Base-by-base conservation (phyloP, 306 rosid genomes). In the Gastrolobium bilobum region DNA sequence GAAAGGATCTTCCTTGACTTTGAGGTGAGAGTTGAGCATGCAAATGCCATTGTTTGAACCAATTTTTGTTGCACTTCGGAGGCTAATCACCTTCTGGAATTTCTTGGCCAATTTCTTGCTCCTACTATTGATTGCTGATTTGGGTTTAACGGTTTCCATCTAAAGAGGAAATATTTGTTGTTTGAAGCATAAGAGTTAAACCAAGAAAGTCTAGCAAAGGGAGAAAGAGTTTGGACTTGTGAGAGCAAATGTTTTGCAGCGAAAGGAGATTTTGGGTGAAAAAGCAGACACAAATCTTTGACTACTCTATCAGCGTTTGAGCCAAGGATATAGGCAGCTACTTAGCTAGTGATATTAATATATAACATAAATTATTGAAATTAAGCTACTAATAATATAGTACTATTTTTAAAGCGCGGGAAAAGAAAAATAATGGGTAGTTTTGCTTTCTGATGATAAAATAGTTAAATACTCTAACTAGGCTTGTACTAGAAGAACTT, bases 1-100 rank as follows among this genome's bases (percentile, higher is more conserved):
- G 85, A 78, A 82, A 3, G 75, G 57, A 73, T 80, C 87, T 15
- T 91, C 89, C 57, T 88, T 95, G 35, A 71, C 85, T 53, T 86
- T 88, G 68, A 80, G 34, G 3, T 89, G 62, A 0, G 96, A 82
- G 2, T 83, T 84, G 37, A 93, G 92, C 77, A 89, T 61, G 88
- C 98, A 95, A 63, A 93, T 88, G 31, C 94, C 99, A 81, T 95
- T 93, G 83, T 81, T 86, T 38, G 97, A 90, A 1, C 97, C 83
- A 11, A 89, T 88, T 77, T 75, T 84, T 1, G 94, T 71, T 1
- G 95, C 93, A 5, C 77, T 79, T 78, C 87, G 62, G 67, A 93
- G 89, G 38, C 65, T 95, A n/a, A 95, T 85, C 48, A 95, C 89
- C 60, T 85, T 93, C 73, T 84, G 92, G 51, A 95, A 88, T 2